Evolutionary conservation across 2,329 filamentous ascomycete species (phyloP), one percentile per base, ranked within the genome.

Genomic region (Fusarium albidum): DNA sequence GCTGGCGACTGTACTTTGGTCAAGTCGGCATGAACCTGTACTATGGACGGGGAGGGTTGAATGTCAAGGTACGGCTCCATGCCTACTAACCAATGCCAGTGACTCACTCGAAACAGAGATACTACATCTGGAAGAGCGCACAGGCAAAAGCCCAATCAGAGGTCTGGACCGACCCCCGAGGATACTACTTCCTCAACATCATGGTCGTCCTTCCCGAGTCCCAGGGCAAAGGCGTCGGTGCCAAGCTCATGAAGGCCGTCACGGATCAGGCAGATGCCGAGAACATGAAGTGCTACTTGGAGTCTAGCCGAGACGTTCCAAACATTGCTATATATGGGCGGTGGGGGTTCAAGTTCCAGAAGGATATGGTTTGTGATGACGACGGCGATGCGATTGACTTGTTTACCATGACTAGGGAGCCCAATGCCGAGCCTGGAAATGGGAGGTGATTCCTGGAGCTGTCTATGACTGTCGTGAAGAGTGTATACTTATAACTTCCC

Each of bases 101-200:
- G 5, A 13, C 47, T 54, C 27, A 51, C 11, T 15, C 9, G n/a
- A 9, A 21, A 9, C 46, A 80, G 73, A 82, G 89, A 6, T 91
- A 91, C 68, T 87, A 83, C 70, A 88, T 90, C 61, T 91, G 87
- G 88, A 91, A 91, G 66, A 77, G 77, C 5, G 78, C 82, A 6
- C 88, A 92, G 69, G 78, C 81, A 0, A 75, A 82, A 32, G 85
- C 82, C 1, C 88, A 91, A 49, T 74, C 75, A 0, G 73, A 81
- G 21, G 72, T 90, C 4, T 91, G 88, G 88, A 83, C 76, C 0
- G 85, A 89, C 50, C 77, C 81, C 0, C 76, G 79, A 6, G 89
- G 89, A 0, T 91, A 91, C 66, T 91, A 90, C 66, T 91, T 91
- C 61, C 87, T 89, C 59, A 92, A 91, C 65, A 89, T 91, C 55